Evolutionary conservation across 169 alveolate species (phyloP).

Genomic region (Plasmodium cynomolgi): DNA sequence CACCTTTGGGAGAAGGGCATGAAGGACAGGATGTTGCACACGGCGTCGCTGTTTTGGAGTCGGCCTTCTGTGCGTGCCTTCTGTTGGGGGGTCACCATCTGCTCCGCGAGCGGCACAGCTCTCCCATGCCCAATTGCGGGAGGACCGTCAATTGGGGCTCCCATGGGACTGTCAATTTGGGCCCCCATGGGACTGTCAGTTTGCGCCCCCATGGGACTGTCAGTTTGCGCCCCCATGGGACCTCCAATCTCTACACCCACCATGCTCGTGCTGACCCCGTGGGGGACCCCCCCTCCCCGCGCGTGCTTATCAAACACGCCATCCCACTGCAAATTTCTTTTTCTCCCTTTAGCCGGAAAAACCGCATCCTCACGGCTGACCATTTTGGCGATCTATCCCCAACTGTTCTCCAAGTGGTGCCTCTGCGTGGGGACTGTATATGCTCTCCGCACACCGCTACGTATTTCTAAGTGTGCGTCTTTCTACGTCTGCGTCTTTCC

Average conservation of each 20-base stretch:
- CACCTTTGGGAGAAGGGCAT: slow-evolving; percentile 54
- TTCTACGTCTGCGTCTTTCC: no score
- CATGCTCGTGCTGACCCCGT: background rate
- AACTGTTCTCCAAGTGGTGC: background rate
- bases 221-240: background rate
- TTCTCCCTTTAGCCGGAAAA: background rate
- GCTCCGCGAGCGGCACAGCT: background rate
- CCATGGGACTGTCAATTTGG: no score
- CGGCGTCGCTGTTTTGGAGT: slow-evolving; percentile 33
- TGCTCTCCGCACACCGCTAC: background rate
- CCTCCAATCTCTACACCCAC: background rate
- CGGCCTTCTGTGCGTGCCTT: background rate
- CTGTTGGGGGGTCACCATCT: background rate
- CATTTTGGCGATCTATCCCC: background rate
- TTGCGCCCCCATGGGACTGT: no score
- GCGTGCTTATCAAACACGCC: background rate
- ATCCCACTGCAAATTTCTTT: background rate
- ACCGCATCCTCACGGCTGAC: background rate
- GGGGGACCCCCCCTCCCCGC: background rate
- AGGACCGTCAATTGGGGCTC: background rate
- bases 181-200: no score
- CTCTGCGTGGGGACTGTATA: background rate
- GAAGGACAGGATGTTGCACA: slow-evolving; percentile 45
- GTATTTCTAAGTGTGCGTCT: background rate
- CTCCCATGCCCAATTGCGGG: background rate